These are phyloP conservation scores for Globisporangium paroecandrum DNA, from an alignment of 352 stramenopile species.

Conservation along the genomic window DNA sequence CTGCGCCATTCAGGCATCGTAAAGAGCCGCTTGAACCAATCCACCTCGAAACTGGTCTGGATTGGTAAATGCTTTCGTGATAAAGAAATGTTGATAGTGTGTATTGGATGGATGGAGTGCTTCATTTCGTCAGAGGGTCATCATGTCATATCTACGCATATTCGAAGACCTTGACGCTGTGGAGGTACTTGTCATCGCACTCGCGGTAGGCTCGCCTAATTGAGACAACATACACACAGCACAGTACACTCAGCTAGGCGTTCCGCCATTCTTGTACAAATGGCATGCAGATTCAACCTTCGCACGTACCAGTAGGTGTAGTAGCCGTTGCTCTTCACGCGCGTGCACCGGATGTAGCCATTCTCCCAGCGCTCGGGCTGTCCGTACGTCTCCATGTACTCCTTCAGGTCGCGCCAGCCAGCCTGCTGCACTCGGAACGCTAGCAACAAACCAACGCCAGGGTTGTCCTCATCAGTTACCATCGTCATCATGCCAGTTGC, in stretches of 20 bases:
- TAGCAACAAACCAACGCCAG: conserved; percentile 12
- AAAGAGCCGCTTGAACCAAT: background rate
- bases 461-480: background rate
- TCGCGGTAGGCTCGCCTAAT: conserved; percentile 56
- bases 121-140: too few relatives aligned
- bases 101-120: too few relatives aligned
- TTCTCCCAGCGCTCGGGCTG: conserved; percentile 74
- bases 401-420: conserved; percentile 71
- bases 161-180: conserved; percentile 77
- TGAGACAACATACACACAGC: background rate
- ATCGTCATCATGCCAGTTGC: too few relatives aligned
- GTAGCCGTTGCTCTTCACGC: conserved; percentile 79
- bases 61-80: background rate
- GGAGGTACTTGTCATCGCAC: conserved; percentile 81
- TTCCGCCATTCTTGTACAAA: background rate
- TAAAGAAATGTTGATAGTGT: background rate
- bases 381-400: conserved; percentile 78
- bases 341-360: conserved; percentile 71
- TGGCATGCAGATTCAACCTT: background rate
- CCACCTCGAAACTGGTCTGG: background rate
- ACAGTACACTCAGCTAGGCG: background rate
- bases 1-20: background rate
- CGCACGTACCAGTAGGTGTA: conserved; percentile 74
- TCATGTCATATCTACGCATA: conserved; percentile 31
- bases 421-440: conserved; percentile 73